Evolutionary conservation across 768 basidiomycete genomes (phyloP), one percentile per base, ranked within the genome.

Genomic region (Auriscalpium microsporum): DNA sequence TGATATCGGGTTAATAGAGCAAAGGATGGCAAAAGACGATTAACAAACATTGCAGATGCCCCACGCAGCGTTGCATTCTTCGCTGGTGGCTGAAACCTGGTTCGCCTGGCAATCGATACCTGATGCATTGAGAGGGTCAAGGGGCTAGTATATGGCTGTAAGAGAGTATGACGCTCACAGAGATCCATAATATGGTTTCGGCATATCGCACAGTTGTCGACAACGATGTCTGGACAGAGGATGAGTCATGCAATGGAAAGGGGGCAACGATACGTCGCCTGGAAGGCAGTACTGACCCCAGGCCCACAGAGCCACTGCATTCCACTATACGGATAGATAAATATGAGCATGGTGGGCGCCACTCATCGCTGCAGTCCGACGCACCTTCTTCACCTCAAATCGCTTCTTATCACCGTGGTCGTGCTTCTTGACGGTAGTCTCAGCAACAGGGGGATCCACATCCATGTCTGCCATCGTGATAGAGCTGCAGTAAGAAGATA

Each of bases 131-230:
- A 40, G n/a, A 48, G 34, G 47, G 40, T 42, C 28, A 28, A 7
- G 28, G 28, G 28, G 28, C 28, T 28, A 28, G 7, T 28, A 7
- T 28, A 28, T 28, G 19, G 19, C 23, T 17, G 14, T 21, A 21
- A 21, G 47, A 48, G 14, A 28, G 19, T 28, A 55, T 52, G 19
- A 62, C 10, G 74, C 89, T 65, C 64, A 98, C 96, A 99, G 46
- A 98, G 86, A 71, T 99, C 96, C 96, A 99, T 99, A 75, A 99
- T 98, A 68, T 99, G 95, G 70, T 97, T 97, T 71, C 94, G 84
- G 79, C 96, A 99, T 75, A 99, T 99, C 50, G 96, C 96, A 65
- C 96, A 98, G 73, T 97, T 99, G 73, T 98, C 95, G 56, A 97
- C 95, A 57, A 96, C 94, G 66, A 98, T 97, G 69, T 98, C 94